Evolutionary conservation across 495 filamentous ascomycete species (phyloP), one percentile per base, ranked within the genome.

Genomic region (Articulospora tetracladia): DNA sequence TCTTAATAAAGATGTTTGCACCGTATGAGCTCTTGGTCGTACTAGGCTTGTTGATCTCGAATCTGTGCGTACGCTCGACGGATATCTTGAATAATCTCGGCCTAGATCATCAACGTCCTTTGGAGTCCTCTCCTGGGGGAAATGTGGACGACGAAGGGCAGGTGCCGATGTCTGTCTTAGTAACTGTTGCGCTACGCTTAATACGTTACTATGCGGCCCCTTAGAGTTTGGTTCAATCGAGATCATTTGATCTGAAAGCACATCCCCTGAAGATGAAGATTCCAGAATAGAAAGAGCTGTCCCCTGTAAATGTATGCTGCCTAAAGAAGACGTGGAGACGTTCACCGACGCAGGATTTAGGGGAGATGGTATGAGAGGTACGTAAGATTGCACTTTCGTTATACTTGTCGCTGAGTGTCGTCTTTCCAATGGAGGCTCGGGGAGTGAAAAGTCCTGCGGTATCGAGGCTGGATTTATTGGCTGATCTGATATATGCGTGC

Each of bases 11-110:
- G 70, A 24, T 25, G 62, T 30, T 39, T 36, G n/a, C 24, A 20
- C 25, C 8, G 41, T 19, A 25, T 4, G 23, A 20, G 17, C n/a
- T n/a, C 39, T 7, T 24, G 34, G 55, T 52, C 17, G 28, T 19
- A 32, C 10, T 32, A 8, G 26, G 22, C 17, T 20, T 20, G 25
- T 53, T 55, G 63, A 23, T 22, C 41, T 48, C 17, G 60, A 57
- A 10, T 24, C 53, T 55, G 53, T 11, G n/a, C 32, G 28, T 12
- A 19, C 8, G 17, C 39, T 44, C 28, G 41, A 30, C 15, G 71
- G 71, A 54, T 80, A 81, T 56, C 78, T 61, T 13, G 77, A 78
- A 57, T 78, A 81, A 58, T 77, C 77, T 6, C 67, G 62, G 3
- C 77, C 75, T 10, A 80, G 48, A 55, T 80, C 75, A n/a, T 64